Base-by-base conservation (phyloP, 2,329 filamentous ascomycete species). In the Neofusicoccum ribis region DNA sequence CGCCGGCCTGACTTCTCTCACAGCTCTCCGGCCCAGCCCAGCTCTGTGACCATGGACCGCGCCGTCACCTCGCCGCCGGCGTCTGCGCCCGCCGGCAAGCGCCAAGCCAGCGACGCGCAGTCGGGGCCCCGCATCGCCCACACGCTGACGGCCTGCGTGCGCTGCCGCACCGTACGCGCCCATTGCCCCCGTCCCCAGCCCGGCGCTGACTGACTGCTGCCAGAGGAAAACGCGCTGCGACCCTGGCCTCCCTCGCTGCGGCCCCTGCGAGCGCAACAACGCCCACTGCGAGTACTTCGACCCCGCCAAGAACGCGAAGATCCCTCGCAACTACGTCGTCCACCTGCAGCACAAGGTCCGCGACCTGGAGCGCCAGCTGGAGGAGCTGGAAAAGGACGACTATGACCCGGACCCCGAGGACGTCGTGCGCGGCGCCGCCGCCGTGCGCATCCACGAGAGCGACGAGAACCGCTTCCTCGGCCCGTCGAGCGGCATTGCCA, bases 211-310 rank as follows among this genome's bases (percentile, higher is more conserved):
- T 27, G 39, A 34, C 23, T 51, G 50, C 50, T 31, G 44, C 66
- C 74, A 96, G 93, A 89, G 94, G 73, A 99, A 99, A 84, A 98
- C 94, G 43, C 86, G 93, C 83, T 99, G 95, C 82, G 95, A 98
- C 79, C 91, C 95, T 3, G 91, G 91, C 14, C 86, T 99, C 23
- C 95, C 95, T 46, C 90, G 91, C 73, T 99, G 95, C 78, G 86
- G 92, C 17, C 93, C 94, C 23, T 99, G 95, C 81, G 93, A 97
- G 80, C 88, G 94, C 71, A 93, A 92, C 68, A 93, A 93, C 72
- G 92, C 93, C 36, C 86, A 88, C 67, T 99, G 95, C 85, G 94
- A 97, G 75, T 99, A 98, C 81, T 96, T 91, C 77, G 95, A 99
- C 79, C 92, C 93, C 36, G 85, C 90, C 60, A 95, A 93, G 77